Evolutionary conservation across 805 yeast genomes (phyloP), one percentile per base, ranked within the genome.

Genomic region (Scheffersomyces lignosus): DNA sequence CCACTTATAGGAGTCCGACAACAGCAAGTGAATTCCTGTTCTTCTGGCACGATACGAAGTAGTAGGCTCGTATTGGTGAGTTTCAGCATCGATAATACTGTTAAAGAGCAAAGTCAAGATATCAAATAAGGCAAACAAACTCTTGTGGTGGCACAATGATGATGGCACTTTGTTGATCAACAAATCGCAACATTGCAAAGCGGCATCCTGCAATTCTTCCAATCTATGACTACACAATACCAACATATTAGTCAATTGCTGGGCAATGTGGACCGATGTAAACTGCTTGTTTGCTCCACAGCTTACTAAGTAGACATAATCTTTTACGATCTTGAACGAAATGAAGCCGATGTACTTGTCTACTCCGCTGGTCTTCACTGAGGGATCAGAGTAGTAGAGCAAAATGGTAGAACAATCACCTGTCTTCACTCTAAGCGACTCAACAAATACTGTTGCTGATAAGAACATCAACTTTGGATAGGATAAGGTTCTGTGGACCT

Each of bases 401-500:
- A 91, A 71, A 24, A 80, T 68, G n/a, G 81, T 79, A 0, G 95
- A 81, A 47, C 96, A 84, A 45, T 83, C 82, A 10, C 97, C 98
- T 6, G 83, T 71, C 35, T 75, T 78, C 15, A 86, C 86, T 41
- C 99, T 73, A 34, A 88, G 67, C 14, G 80, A 70, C 65, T 93
- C 99, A 25, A 91, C 71, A 38, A 89, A 73, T 3, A 83, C 69
- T 0, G 95, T 73, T 0, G 98, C 85, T 0, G 96, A 81, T 48
- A 93, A 64, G 56, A 93, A 93, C 86, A 91, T 86, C 45, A 87
- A 69, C 50, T 87, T 87, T 4, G 95, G 82, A 47, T 81, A 77
- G 0, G 93, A 80, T 36, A 85, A 50, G 10, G 61, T 55, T 45
- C 81, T 58, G 39, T 75, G 80, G 23, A 77, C 64, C 27, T 73